Evolutionary conservation across 1,284 basidiomycete genomes (phyloP).

Genomic region (Trichosporon ovoides): DNA sequence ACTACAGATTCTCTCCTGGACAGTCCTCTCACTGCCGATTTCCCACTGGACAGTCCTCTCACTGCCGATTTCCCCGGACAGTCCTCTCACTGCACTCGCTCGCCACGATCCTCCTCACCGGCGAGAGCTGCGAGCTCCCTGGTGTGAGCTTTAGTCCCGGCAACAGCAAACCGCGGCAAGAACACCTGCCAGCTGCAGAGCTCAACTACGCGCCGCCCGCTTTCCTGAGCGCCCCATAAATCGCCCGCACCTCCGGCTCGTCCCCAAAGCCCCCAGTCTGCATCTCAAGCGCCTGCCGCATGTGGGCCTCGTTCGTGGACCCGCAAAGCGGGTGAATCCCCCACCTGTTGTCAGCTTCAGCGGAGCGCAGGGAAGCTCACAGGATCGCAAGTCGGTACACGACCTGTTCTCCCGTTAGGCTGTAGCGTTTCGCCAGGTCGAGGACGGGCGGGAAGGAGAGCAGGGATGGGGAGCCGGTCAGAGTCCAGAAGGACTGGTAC

Average conservation of each 20-base stretch:
- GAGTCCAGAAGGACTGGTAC: conserved; percentile 84
- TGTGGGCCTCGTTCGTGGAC: conserved; percentile 51
- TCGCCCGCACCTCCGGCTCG: conserved; percentile 21
- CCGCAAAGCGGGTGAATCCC: conserved; percentile 43
- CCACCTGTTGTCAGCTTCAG: conserved; percentile 27
- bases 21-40: too few relatives aligned
- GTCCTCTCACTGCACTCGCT: too few relatives aligned
- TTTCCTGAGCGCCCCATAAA: conserved; percentile 15
- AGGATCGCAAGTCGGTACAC: conserved; percentile 62
- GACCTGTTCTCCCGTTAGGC: conserved; percentile 60
- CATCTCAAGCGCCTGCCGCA: conserved; percentile 59
- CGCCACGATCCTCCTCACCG: too few relatives aligned
- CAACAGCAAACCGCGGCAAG: too few relatives aligned
- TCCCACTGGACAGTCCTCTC: too few relatives aligned
- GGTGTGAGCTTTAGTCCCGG: too few relatives aligned
- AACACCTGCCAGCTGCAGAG: neutral
- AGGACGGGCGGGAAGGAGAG: conserved; percentile 54
- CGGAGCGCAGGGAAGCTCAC: conserved; percentile 20
- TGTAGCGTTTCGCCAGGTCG: conserved; percentile 52
- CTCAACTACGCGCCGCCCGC: conserved; percentile 18
- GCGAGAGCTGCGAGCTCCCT: too few relatives aligned
- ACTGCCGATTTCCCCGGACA: too few relatives aligned
- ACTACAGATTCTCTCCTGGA: too few relatives aligned
- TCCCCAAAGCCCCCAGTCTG: conserved; percentile 50
- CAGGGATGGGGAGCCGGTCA: conserved; percentile 66